Evolutionary conservation across 225 moss, liverwort and hornwort genomes (phyloP).

Genomic region (Bryoerythrophyllum caledonicum): DNA sequence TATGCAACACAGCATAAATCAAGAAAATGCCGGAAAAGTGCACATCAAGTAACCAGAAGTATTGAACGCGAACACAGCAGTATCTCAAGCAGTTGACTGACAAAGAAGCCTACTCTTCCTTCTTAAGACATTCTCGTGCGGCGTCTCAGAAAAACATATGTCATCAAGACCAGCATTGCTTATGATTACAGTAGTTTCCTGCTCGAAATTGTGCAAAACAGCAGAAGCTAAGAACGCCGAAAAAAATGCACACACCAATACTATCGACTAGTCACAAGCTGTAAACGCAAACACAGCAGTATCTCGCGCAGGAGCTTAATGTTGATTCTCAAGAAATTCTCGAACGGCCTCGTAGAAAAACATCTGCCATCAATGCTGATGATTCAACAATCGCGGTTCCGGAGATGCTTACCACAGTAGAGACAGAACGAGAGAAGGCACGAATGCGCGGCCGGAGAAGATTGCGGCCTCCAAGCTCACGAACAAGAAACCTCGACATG

Average conservation of each 20-base stretch:
- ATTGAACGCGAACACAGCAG: conserved; percentile 20
- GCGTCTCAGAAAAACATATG: background rate
- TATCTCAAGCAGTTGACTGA: conserved; percentile 6
- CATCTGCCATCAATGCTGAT: background rate
- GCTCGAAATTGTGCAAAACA: too few species aligned
- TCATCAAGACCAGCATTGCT: conserved; percentile 12
- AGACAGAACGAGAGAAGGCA: conserved; percentile 31
- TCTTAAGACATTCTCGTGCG: background rate
- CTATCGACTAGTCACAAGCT: too few species aligned
- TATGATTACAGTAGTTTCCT: background rate
- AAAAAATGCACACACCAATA: too few species aligned
- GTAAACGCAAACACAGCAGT: conserved; percentile 8
- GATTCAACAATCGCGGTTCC: background rate
- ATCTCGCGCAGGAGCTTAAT: background rate
- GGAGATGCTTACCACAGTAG: conserved; percentile 43
- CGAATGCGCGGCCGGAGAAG: conserved; percentile 18
- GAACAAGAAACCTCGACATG: conserved; percentile 38
- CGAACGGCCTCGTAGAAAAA: background rate
- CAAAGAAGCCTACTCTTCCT: background rate
- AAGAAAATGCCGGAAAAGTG: background rate
- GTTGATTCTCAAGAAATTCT: background rate
- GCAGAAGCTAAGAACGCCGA: too few species aligned
- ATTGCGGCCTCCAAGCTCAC: conserved; percentile 35
- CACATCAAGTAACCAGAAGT: background rate
- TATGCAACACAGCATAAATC: background rate